phyloP scores from a whole-genome alignment of 345 rosid species.

The Pugionium dolabratum region DNA sequence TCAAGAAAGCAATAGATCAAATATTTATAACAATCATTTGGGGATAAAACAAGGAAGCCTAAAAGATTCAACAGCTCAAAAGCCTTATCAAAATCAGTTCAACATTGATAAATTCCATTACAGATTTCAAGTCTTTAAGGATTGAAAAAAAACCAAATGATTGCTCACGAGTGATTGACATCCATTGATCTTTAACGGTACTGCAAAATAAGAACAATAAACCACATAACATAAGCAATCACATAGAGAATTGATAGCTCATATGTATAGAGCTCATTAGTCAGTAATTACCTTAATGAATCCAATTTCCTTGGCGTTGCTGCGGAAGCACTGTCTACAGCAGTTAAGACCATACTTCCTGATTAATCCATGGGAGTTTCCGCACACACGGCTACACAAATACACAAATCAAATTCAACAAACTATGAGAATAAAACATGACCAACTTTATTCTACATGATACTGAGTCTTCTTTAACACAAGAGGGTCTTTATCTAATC shows the following conservation, averaged over 20 bases:
- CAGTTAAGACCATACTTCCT: conserved; percentile 49
- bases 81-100: neutral
- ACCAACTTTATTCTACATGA: no score
- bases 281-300: conserved; percentile 55
- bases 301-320: conserved; percentile 50
- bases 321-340: conserved; percentile 42
- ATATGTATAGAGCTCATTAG: neutral
- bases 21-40: no score
- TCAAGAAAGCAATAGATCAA: no score
- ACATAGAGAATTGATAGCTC: no score
- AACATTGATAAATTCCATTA: neutral
- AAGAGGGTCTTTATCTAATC: no score
- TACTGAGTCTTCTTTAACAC: no score
- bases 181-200: no score
- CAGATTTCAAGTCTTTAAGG: no score
- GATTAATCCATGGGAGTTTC: conserved; percentile 47
- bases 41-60: neutral
- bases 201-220: no score
- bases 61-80: neutral
- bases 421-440: neutral
- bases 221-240: neutral
- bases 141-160: no score
- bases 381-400: conserved; percentile 35
- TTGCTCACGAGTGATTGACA: no score
- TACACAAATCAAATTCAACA: neutral